Percentiles rank a stretch among this genome's conserved stretches.
phyloP scores from a whole-genome alignment of 2,329 filamentous ascomycete genomes.

The Setomelanomma holmii region DNA sequence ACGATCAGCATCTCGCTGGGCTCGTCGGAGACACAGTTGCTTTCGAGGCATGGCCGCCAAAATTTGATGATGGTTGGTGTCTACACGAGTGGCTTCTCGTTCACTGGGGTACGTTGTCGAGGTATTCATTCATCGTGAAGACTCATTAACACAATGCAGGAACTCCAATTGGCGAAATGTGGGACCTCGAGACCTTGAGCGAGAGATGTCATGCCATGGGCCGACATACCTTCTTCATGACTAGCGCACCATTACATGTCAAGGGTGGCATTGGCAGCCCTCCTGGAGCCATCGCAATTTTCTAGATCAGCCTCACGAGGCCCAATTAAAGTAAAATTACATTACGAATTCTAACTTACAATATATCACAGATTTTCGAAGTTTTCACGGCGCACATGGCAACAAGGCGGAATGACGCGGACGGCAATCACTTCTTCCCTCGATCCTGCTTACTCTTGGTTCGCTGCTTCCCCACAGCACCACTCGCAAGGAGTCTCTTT shows the following conservation, averaged over 20 bases:
- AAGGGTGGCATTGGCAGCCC: constrained; percentile 53
- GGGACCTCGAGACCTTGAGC: constrained; percentile 59
- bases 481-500: too few species aligned
- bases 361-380: too few species aligned
- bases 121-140: background rate
- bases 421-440: too few species aligned
- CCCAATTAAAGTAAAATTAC: background rate
- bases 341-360: too few species aligned
- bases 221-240: constrained; percentile 68
- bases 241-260: constrained; percentile 65
- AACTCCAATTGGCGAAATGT: constrained; percentile 46
- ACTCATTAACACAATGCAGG: constrained; percentile 9
- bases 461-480: too few species aligned
- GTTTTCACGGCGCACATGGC: too few species aligned
- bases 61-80: constrained; percentile 39
- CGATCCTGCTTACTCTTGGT: too few species aligned
- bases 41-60: constrained; percentile 48
- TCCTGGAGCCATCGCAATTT: constrained; percentile 45
- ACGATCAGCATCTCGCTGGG: constrained; percentile 45
- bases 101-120: constrained; percentile 28
- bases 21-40: constrained; percentile 51
- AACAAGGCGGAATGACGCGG: too few species aligned
- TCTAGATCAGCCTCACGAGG: too few species aligned
- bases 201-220: constrained; percentile 61
- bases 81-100: constrained; percentile 43